phyloP scores from a whole-genome alignment of 179 eudicot genomes.

The Silene vulgaris region DNA sequence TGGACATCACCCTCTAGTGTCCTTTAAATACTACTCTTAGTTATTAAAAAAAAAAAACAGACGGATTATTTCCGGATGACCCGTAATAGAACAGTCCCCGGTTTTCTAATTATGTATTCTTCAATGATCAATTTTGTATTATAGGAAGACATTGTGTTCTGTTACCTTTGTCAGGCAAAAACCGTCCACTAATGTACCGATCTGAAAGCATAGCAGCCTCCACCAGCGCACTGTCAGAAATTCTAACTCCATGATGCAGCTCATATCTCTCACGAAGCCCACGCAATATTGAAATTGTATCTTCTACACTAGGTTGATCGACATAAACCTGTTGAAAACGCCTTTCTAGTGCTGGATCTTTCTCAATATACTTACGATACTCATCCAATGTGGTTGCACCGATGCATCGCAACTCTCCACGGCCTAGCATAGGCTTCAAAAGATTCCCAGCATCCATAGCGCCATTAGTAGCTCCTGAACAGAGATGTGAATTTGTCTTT shows the following conservation, averaged over 20 bases:
- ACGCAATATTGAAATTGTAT: slow-evolving; percentile 87
- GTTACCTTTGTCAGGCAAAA: slow-evolving; percentile 92
- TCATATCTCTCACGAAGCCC: slow-evolving; percentile 94
- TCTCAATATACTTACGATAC: slow-evolving; percentile 92
- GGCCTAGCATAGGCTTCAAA: slow-evolving; percentile 97
- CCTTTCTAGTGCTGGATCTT: slow-evolving; percentile 93
- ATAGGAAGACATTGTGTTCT: background rate
- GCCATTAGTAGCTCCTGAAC: slow-evolving; percentile 87
- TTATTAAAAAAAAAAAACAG: background rate
- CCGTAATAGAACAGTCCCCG: background rate
- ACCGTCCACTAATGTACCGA: slow-evolving; percentile 90
- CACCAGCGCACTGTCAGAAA: slow-evolving; percentile 90
- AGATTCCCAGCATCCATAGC: slow-evolving; percentile 99
- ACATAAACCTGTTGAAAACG: slow-evolving; percentile 98
- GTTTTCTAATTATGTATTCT: too few relatives aligned
- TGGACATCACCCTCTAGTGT: too few relatives aligned
- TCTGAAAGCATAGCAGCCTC: slow-evolving; percentile 93
- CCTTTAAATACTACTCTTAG: too few relatives aligned
- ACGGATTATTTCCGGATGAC: background rate
- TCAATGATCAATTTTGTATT: background rate
- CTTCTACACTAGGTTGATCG: slow-evolving; percentile 89
- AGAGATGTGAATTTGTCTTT: background rate
- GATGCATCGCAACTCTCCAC: slow-evolving; percentile 93
- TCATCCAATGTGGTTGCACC: slow-evolving; percentile 98
- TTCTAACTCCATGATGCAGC: slow-evolving; percentile 93